Base-by-base conservation (phyloP, 805 yeast genomes). In the Torulaspora indica region DNA sequence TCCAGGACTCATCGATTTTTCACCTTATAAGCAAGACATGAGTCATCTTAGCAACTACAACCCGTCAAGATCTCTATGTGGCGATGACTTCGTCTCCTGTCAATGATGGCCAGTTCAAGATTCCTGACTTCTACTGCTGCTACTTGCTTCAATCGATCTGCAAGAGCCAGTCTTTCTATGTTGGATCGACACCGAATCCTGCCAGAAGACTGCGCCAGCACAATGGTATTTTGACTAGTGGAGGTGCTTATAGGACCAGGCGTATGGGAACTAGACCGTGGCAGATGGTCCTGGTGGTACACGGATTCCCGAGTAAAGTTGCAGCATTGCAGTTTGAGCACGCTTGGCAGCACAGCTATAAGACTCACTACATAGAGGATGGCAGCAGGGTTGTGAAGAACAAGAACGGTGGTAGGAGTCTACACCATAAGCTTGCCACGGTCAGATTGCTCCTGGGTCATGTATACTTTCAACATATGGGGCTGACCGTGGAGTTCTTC, bases 111-210 rank as follows among this genome's bases (percentile, higher is more conserved):
- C 34, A 33, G 12, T 34, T 49, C 38, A 20, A 28, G 23, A 25
- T 42, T 2, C 57, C 60, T 3, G 47, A 47, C 25, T 76, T 85
- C 45, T 86, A 86, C 60, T 81, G 88, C 40, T 86, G 85, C 35
- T 87, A 86, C 57, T 63, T 87, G 2, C 65, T 86, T 8, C 77
- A 78, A 48, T 83, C 91, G 0, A 55, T 73, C 3, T 72, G 77
- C 8, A 78, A 76, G 51, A 76, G 77, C 17, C 68, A 68, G 32
- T 75, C 84, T 8, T 80, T 81, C 54, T 86, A 86, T 56, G 76
- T 86, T 3, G 95, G 95, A 0, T 85, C 95, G 0, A 84, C 95
- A 0, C 91, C 93, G 1, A 76, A 85, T 55, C 95, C 95, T 0
- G 57, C 67, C 8, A 58, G 81, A 53, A 62, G 95, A 38, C 68